phyloP scores from a whole-genome alignment of 148 eudicot species.

The Dysphania ambrosioides region DNA sequence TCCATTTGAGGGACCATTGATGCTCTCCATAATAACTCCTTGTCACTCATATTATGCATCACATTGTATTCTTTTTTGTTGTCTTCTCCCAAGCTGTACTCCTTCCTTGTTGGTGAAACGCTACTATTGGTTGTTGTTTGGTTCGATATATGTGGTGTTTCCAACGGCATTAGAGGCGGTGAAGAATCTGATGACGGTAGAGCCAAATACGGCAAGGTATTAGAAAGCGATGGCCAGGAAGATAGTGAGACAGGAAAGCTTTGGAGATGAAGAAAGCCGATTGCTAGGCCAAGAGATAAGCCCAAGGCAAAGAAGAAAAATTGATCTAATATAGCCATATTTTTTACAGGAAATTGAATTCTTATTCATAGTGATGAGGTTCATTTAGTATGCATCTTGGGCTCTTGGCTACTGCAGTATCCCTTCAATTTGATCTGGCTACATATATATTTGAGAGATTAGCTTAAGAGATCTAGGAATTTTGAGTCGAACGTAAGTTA shows the following conservation, averaged over 20 bases:
- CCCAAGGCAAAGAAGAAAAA: constrained; percentile 45
- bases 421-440: background rate
- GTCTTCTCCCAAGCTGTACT: background rate
- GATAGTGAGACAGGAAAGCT: constrained; percentile 24
- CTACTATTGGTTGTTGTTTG: background rate
- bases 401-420: background rate
- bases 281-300: constrained; percentile 45
- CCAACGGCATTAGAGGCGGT: background rate
- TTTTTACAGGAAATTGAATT: background rate
- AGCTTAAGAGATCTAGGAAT: constrained; percentile 4
- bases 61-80: background rate
- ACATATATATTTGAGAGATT: background rate
- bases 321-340: constrained; percentile 26
- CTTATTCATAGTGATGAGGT: background rate
- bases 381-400: background rate
- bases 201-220: background rate
- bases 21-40: constrained; percentile 49
- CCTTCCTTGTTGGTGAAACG: background rate
- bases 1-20: constrained; percentile 37
- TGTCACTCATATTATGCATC: constrained; percentile 57
- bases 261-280: constrained; percentile 35
- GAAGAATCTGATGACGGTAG: background rate
- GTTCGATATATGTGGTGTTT: background rate
- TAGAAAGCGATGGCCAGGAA: constrained; percentile 1
- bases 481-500: constrained; percentile 28